phyloP scores from a whole-genome alignment of 192 early-diverging fungal species.

The Backusella parvicylindrica region DNA sequence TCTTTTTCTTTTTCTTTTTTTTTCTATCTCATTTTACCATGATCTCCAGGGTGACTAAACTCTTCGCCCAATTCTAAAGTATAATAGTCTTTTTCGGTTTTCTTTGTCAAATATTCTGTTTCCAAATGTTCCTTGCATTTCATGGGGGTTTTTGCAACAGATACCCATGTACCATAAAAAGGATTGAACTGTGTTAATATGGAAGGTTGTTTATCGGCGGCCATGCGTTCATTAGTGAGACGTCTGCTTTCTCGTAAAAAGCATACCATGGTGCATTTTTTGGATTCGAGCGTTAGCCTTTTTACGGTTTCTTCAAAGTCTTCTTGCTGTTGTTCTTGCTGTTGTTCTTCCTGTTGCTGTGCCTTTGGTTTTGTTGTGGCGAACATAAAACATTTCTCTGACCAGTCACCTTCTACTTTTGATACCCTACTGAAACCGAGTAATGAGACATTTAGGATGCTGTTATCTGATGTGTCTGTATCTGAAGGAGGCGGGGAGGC shows the following conservation, averaged over 20 bases:
- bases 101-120: conserved; percentile 5
- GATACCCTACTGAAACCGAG: background rate
- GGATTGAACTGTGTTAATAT: conserved; percentile 19
- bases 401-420: conserved; percentile 6
- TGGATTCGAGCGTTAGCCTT: background rate
- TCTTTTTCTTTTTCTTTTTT: too few relatives aligned
- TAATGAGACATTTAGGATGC: background rate
- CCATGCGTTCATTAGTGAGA: background rate
- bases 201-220: background rate
- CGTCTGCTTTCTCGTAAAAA: conserved; percentile 22
- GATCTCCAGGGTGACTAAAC: conserved; percentile 15
- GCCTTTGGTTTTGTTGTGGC: background rate
- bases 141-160: conserved; percentile 17
- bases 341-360: background rate
- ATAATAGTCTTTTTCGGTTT: conserved; percentile 20
- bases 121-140: conserved; percentile 27
- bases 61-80: conserved; percentile 34
- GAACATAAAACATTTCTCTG: conserved; percentile 29
- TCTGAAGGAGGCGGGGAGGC: background rate
- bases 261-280: conserved; percentile 36
- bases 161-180: conserved; percentile 30
- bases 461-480: background rate
- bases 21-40: too few relatives aligned
- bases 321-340: background rate
- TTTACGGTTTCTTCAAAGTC: background rate